phyloP scores from a whole-genome alignment of 306 rosid species.

The Casuarina cunninghamiana region DNA sequence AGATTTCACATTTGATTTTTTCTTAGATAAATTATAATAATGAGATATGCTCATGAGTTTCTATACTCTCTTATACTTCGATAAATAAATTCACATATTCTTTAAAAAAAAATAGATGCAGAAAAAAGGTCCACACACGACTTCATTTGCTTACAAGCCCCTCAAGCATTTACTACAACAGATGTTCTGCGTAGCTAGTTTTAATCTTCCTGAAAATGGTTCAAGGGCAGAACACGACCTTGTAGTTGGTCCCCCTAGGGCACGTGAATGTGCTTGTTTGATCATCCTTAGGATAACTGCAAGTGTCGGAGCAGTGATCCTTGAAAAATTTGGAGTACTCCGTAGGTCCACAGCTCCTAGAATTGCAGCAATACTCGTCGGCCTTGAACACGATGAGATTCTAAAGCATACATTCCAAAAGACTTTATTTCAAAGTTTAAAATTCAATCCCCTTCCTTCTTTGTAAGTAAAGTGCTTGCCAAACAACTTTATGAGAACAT shows the following conservation, averaged over 20 bases:
- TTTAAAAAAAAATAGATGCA: too few relatives aligned
- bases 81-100: too few relatives aligned
- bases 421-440: too few relatives aligned
- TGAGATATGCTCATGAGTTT: too few relatives aligned
- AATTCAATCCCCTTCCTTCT: too few relatives aligned
- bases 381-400: conserved; percentile 15
- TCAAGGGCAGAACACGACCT: conserved; percentile 44
- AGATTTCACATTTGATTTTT: too few relatives aligned
- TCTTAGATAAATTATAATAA: too few relatives aligned
- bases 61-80: too few relatives aligned
- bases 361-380: conserved; percentile 41
- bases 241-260: conserved; percentile 44
- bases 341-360: conserved; percentile 39
- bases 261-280: conserved; percentile 43
- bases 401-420: too few relatives aligned
- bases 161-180: neutral
- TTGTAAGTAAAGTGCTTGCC: too few relatives aligned
- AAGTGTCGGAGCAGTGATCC: conserved; percentile 46
- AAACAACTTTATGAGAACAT: too few relatives aligned
- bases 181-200: neutral
- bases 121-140: too few relatives aligned
- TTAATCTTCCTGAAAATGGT: neutral
- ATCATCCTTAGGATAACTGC: conserved; percentile 58
- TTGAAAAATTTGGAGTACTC: conserved; percentile 49
- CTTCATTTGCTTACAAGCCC: neutral